phyloP scores from a whole-genome alignment of 306 rosid genomes.

The Ormosia semicastrata region DNA sequence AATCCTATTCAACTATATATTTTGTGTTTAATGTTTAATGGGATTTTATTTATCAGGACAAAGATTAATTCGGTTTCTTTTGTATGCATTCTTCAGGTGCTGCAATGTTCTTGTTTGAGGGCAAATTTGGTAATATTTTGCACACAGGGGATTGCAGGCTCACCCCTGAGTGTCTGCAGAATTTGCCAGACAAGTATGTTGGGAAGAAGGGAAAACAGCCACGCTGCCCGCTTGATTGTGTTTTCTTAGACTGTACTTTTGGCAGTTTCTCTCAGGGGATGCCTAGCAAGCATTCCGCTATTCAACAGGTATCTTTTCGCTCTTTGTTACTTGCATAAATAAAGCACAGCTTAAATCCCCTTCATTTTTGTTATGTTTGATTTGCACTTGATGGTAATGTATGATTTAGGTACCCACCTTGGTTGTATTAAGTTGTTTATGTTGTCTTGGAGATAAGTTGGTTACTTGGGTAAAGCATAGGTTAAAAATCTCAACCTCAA shows the following conservation, averaged over 20 bases:
- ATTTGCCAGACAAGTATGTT: slow-evolving; percentile 61
- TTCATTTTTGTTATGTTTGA: not conserved
- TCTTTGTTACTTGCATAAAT: not conserved
- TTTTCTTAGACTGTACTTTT: slow-evolving; percentile 80
- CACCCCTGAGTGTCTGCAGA: slow-evolving; percentile 59
- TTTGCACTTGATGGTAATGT: not conserved
- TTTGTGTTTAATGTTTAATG: too few relatives aligned
- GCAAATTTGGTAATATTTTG: slow-evolving; percentile 63
- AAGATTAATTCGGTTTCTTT: slow-evolving; percentile 33
- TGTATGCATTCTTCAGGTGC: slow-evolving; percentile 59
- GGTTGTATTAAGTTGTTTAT: not conserved
- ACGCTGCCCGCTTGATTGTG: slow-evolving; percentile 52
- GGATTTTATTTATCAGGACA: not conserved
- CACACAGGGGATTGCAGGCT: slow-evolving; percentile 88
- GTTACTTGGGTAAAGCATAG: not conserved
- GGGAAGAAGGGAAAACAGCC: slow-evolving; percentile 64
- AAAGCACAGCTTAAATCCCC: not conserved
- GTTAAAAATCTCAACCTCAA: not conserved
- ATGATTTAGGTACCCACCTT: not conserved
- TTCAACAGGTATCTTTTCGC: slow-evolving; percentile 47
- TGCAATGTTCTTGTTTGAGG: slow-evolving; percentile 84
- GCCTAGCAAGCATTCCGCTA: slow-evolving; percentile 61
- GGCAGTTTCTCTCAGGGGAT: slow-evolving; percentile 51
- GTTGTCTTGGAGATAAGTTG: not conserved
- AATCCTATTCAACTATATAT: too few relatives aligned